Evolutionary conservation across 2,329 filamentous ascomycete genomes (phyloP).

Genomic region (Alternaria viburni): DNA sequence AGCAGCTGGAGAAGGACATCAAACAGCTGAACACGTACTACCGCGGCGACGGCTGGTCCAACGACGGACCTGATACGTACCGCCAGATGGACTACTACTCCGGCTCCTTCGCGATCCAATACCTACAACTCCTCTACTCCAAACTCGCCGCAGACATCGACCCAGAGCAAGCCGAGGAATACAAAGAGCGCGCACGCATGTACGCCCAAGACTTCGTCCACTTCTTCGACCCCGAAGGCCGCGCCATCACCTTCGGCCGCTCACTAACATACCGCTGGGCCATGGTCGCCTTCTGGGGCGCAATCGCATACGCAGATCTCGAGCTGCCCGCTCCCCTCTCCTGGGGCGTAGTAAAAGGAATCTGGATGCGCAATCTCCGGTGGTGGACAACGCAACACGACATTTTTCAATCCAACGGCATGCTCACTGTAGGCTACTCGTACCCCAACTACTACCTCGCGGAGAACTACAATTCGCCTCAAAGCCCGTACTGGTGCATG

Average conservation of each 20-base stretch:
- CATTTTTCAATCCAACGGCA: slow-evolving; percentile 77
- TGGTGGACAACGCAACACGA: slow-evolving; percentile 80
- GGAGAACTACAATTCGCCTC: slow-evolving; percentile 84
- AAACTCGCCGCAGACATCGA: slow-evolving; percentile 72
- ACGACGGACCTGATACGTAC: slow-evolving; percentile 78
- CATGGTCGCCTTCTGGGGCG: slow-evolving; percentile 84
- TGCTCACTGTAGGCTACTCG: slow-evolving; percentile 76
- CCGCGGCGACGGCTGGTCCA: slow-evolving; percentile 81
- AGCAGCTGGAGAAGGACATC: slow-evolving; percentile 75
- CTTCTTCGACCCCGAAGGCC: slow-evolving; percentile 75
- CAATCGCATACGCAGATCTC: slow-evolving; percentile 76
- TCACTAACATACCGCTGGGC: slow-evolving; percentile 83
- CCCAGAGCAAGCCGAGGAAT: slow-evolving; percentile 69
- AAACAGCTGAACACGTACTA: slow-evolving; percentile 81
- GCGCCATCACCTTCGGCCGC: slow-evolving; percentile 77
- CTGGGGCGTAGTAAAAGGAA: slow-evolving; percentile 80
- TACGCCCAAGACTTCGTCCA: slow-evolving; percentile 75
- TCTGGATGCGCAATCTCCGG: slow-evolving; percentile 74
- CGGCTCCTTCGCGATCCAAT: slow-evolving; percentile 81
- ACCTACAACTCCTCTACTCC: slow-evolving; percentile 77
- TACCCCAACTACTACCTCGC: slow-evolving; percentile 84
- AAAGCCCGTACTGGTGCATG: slow-evolving; percentile 77
- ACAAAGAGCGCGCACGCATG: slow-evolving; percentile 69
- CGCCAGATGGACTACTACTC: slow-evolving; percentile 89
- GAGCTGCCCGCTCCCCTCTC: slow-evolving; percentile 74